Evolutionary conservation across 1,139 yeast genomes (phyloP), one percentile per base, ranked within the genome.

Genomic region (Saccharomyces pastorianus): DNA sequence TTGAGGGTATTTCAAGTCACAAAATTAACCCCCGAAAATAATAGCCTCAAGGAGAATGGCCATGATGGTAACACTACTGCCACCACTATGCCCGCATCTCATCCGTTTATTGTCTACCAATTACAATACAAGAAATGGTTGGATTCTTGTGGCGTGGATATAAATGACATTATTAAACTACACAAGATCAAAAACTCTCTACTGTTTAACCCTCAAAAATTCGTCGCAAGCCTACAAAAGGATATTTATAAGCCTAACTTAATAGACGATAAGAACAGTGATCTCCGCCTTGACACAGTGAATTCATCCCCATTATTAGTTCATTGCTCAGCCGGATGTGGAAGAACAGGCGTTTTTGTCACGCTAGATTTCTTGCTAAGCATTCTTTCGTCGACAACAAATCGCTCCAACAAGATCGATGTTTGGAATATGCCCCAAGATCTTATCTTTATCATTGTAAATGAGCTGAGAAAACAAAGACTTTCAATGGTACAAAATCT

Each of bases 311-410:
- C 87, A 1, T 72, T 84, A 0, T 70, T 87, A 29, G 88, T 88
- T 7, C 96, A 89, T 68, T 88, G 96, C 67, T 84, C 91, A 4
- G 96, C 96, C 0, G 96, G 96, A 0, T 88, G 96, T 70, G 96
- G 96, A 2, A 79, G 96, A 60, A 88, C 96, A 0, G 96, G 96
- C 2, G 88, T 91, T 0, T 85, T 88, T 59, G 84, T 90, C 55
- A 78, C 95, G 0, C 76, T 87, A 42, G 96, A 88, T 69, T 75
- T 85, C 17, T 73, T 86, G 27, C 65, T 84, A 41, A 81, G 79
- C 57, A 68, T 81, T 9, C 64, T 79, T 49, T 65, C 58, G 9
- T 61, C 58, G 20, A 60, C 69, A 0, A 64, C 67, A 17, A 63
- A 62, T 49, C 53, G 55, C 4, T 54, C 59, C 1, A 59, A 61